These are phyloP conservation scores for Kappamyces sp. DNA, from an alignment of 192 early-diverging fungal species.

Conservation along the genomic window DNA sequence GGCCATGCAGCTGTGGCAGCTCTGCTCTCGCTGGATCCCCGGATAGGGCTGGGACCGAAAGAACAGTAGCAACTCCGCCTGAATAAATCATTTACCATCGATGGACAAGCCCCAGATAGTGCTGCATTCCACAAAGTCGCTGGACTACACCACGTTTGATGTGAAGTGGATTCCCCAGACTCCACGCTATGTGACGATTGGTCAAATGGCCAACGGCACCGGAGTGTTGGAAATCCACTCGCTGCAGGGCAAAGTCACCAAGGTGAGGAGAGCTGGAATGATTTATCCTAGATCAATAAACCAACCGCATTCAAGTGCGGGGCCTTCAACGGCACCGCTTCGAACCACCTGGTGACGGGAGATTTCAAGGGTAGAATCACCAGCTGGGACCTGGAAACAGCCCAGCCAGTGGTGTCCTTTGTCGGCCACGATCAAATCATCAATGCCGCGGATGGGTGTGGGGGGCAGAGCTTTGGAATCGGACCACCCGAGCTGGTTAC, in stretches of 20 bases:
- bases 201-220: constrained; percentile 51
- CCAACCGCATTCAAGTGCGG: constrained; percentile 47
- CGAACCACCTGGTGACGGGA: constrained; percentile 62
- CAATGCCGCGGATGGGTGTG: constrained; percentile 62
- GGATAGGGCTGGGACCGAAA: too few relatives aligned
- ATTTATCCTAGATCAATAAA: constrained; percentile 39
- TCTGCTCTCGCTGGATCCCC: too few relatives aligned
- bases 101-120: constrained; percentile 50
- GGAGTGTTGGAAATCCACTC: constrained; percentile 55
- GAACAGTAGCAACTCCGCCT: too few relatives aligned
- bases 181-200: constrained; percentile 57
- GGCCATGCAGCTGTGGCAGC: too few relatives aligned
- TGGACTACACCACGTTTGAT: constrained; percentile 45
- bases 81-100: neutral
- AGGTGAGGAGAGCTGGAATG: constrained; percentile 31
- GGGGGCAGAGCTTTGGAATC: constrained; percentile 32
- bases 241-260: constrained; percentile 44
- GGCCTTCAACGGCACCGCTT: constrained; percentile 48
- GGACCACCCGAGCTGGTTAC: constrained; percentile 63
- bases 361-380: constrained; percentile 58
- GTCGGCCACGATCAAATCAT: constrained; percentile 62
- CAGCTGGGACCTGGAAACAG: constrained; percentile 59
- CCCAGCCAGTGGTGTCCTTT: constrained; percentile 47
- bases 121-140: constrained; percentile 36
- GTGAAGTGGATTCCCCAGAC: constrained; percentile 65